Evolutionary conservation across 73 alveolate genomes (phyloP).

Genomic region (Effrenium voratum): DNA sequence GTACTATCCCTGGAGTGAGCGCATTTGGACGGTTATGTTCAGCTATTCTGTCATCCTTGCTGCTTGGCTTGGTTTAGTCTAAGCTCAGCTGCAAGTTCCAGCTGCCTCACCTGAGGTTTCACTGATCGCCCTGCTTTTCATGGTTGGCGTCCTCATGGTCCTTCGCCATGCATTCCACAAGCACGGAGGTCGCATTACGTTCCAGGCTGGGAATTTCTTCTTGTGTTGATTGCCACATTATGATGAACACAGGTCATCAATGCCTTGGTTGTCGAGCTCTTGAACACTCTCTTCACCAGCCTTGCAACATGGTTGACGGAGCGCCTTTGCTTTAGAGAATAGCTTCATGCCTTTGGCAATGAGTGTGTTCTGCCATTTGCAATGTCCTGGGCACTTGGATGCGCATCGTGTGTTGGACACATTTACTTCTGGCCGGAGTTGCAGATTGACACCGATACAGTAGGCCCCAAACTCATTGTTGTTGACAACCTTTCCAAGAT

Average conservation of each 20-base stretch:
- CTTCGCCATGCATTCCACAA: conserved; percentile 81
- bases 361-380: no score
- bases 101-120: conserved; percentile 45
- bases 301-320: conserved; percentile 91
- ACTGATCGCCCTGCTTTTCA: conserved; percentile 69
- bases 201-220: conserved; percentile 7
- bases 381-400: no score
- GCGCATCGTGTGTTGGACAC: no score
- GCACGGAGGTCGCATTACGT: conserved; percentile 76
- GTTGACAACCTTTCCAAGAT: no score
- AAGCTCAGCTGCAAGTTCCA: not conserved
- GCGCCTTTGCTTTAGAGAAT: not conserved
- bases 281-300: conserved; percentile 80
- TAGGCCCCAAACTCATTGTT: no score
- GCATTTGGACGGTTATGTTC: conserved; percentile 86
- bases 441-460: no score
- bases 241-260: conserved; percentile 48
- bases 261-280: conserved; percentile 74
- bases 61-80: not conserved
- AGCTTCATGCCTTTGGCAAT: no score
- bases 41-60: conserved; percentile 76
- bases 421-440: no score
- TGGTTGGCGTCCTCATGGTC: conserved; percentile 64
- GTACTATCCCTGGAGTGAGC: conserved; percentile 90
- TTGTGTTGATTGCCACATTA: no score